Percentiles rank a stretch among this genome's conserved stretches.
These are phyloP conservation scores for Lactarius sanguifluus DNA, from an alignment of 768 basidiomycete genomes.

Conservation along the genomic window DNA sequence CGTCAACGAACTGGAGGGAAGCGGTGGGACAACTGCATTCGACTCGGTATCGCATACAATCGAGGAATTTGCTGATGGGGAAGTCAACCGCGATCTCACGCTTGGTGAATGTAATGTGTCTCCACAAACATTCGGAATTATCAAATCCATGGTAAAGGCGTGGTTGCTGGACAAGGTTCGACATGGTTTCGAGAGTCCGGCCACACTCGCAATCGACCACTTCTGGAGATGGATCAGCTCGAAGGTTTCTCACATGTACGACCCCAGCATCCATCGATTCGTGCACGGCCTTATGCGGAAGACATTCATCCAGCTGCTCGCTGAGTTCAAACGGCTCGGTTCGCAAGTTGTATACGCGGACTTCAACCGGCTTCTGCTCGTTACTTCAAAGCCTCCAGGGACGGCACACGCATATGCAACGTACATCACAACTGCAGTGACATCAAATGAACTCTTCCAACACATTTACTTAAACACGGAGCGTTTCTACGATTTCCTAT, in stretches of 20 bases:
- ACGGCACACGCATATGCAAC: conserved; percentile 95
- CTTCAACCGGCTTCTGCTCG: conserved; percentile 84
- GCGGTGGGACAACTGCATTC: conserved; percentile 89
- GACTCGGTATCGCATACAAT: conserved; percentile 90
- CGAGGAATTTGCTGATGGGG: conserved; percentile 80
- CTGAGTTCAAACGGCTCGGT: conserved; percentile 93
- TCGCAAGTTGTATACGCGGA: conserved; percentile 93
- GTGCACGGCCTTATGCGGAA: conserved; percentile 96
- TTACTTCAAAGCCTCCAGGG: conserved; percentile 94
- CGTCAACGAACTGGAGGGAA: conserved; percentile 97
- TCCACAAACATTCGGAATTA: conserved; percentile 76
- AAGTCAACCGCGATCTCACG: conserved; percentile 63
- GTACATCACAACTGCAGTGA: conserved; percentile 91
- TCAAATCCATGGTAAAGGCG: conserved; percentile 83
- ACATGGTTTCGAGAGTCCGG: conserved; percentile 61
- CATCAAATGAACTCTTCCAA: conserved; percentile 92
- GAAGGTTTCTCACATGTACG: conserved; percentile 81
- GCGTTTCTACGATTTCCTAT: conserved; percentile 87
- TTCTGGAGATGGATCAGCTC: conserved; percentile 98
- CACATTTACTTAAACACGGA: conserved; percentile 85
- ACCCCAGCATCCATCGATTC: conserved; percentile 90
- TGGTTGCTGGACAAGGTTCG: conserved; percentile 91
- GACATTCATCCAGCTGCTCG: conserved; percentile 93
- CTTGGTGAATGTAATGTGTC: conserved; percentile 91
- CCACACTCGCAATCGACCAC: conserved; percentile 78